phyloP scores from a whole-genome alignment of 495 filamentous ascomycete genomes.

The Neurospora sp. region DNA sequence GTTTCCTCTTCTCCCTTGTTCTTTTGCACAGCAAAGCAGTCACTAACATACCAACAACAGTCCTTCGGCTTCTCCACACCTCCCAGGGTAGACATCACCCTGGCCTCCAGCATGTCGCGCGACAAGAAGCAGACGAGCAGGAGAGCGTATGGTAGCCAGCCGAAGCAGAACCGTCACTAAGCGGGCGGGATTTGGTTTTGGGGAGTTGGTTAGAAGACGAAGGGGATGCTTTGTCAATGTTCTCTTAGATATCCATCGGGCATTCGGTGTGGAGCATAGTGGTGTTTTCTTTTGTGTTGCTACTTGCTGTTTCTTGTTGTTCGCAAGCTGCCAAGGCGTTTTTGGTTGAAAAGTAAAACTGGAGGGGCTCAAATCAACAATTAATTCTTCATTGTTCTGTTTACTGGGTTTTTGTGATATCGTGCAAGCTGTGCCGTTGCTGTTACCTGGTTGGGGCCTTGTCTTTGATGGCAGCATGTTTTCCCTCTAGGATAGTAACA shows the following conservation, averaged over 20 bases:
- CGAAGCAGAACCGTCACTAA: conserved; percentile 22
- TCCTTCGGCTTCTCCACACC: conserved; percentile 82
- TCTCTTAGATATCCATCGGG: not conserved
- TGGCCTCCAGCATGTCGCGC: conserved; percentile 77
- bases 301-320: not conserved
- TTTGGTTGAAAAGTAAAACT: not conserved
- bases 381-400: not conserved
- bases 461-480: too few relatives aligned
- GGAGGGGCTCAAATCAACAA: not conserved
- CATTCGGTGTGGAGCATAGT: not conserved
- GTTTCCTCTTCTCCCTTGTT: not conserved
- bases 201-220: not conserved
- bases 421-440: not conserved
- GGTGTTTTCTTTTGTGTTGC: not conserved
- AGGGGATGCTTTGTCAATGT: not conserved
- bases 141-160: conserved; percentile 68
- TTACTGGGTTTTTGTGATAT: not conserved
- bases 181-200: not conserved
- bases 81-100: conserved; percentile 80
- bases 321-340: not conserved
- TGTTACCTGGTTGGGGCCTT: not conserved
- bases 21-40: too few relatives aligned
- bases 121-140: conserved; percentile 75
- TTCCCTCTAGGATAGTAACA: too few relatives aligned
- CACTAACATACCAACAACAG: conserved; percentile 14